phyloP scores from a whole-genome alignment of 2,329 filamentous ascomycete species.

The Trichoderma guizhouense region DNA sequence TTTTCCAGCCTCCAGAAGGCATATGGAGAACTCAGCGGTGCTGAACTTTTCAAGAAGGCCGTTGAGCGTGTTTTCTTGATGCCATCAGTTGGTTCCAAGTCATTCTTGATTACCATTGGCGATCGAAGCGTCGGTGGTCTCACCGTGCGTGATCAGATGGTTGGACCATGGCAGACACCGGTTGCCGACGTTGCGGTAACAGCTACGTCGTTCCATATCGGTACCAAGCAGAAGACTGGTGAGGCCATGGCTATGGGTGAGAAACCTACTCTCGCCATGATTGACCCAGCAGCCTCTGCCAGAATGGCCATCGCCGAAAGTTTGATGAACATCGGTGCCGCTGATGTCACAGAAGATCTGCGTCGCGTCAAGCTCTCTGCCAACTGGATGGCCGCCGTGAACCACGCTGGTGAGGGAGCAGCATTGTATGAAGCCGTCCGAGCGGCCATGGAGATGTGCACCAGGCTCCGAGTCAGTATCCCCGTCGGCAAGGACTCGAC shows the following conservation, averaged over 20 bases:
- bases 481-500: constrained; percentile 98
- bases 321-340: constrained; percentile 87
- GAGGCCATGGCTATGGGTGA: constrained; percentile 99
- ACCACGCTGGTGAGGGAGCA: constrained; percentile 86
- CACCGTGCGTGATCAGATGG: constrained; percentile 88
- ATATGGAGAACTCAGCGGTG: constrained; percentile 52
- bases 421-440: constrained; percentile 91
- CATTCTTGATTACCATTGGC: constrained; percentile 94
- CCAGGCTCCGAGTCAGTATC: constrained; percentile 84
- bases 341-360: constrained; percentile 65
- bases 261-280: constrained; percentile 82
- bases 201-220: constrained; percentile 68
- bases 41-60: constrained; percentile 59
- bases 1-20: constrained; percentile 61
- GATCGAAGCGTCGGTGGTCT: constrained; percentile 90
- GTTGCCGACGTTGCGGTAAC: constrained; percentile 94
- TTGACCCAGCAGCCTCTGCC: constrained; percentile 84
- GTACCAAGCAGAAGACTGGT: constrained; percentile 68
- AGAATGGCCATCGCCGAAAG: constrained; percentile 96
- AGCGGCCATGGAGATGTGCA: constrained; percentile 88
- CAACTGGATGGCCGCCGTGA: constrained; percentile 99
- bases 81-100: constrained; percentile 92
- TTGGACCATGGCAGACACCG: constrained; percentile 92
- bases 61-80: constrained; percentile 77
- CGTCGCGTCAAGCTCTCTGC: constrained; percentile 83